Evolutionary conservation across 345 rosid species (phyloP).

Genomic region (Bruguiera gymnorhiza): DNA sequence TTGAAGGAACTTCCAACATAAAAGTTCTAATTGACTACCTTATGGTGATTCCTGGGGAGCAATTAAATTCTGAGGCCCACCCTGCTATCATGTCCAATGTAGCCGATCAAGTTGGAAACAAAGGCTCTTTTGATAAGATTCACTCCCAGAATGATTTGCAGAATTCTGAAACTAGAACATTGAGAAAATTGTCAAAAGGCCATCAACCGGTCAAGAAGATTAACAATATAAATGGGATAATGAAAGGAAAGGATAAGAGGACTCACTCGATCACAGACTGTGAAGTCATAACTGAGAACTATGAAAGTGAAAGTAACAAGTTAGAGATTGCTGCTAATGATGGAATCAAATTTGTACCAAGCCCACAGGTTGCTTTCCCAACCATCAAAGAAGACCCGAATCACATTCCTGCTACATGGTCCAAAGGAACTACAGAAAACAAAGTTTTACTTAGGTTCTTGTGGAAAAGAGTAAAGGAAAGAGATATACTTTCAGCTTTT

Average conservation of each 20-base stretch:
- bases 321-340: not conserved
- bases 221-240: not conserved
- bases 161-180: constrained; percentile 16
- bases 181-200: constrained; percentile 1
- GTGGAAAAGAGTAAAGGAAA: not conserved
- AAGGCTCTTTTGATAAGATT: not conserved
- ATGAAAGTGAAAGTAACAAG: not conserved
- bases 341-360: constrained; percentile 2
- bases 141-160: constrained; percentile 6
- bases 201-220: not conserved
- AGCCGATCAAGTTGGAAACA: not conserved
- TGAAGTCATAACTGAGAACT: not conserved
- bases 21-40: constrained; percentile 6
- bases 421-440: constrained; percentile 17
- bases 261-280: not conserved
- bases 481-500: constrained; percentile 12
- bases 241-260: constrained; percentile 14
- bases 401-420: constrained; percentile 10
- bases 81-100: not conserved
- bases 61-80: not conserved
- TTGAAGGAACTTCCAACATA: not conserved
- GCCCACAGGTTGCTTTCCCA: constrained; percentile 7
- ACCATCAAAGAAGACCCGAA: constrained; percentile 14
- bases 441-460: constrained; percentile 33
- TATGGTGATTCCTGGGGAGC: constrained; percentile 10